Conservation (phyloP, 441 rosid genomes). For the Populus hybrid region DNA sequence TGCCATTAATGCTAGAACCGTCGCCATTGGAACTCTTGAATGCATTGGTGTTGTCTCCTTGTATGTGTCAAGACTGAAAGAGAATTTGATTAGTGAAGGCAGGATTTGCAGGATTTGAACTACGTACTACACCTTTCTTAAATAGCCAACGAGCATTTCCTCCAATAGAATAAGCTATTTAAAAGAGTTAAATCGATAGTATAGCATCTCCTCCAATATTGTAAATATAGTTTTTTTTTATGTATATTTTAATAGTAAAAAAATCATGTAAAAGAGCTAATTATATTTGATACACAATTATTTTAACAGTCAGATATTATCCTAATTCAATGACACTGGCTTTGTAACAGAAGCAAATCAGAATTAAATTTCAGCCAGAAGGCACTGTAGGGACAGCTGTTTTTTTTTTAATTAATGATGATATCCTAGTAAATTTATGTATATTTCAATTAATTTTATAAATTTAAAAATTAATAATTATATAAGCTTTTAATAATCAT, state of each 20-base stretch:
- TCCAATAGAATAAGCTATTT: too few species aligned
- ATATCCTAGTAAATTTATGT: too few species aligned
- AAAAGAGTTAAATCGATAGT: too few species aligned
- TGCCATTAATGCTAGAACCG: constrained; percentile 10
- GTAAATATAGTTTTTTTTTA: too few species aligned
- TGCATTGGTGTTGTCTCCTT: neutral
- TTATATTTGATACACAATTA: neutral
- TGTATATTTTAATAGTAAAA: too few species aligned
- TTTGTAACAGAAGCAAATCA: too few species aligned
- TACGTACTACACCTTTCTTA: neutral
- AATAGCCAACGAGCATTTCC: neutral
- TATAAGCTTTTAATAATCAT: too few species aligned
- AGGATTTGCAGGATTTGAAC: neutral
- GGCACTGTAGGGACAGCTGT: neutral
- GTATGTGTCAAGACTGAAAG: neutral
- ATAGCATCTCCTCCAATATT: too few species aligned
- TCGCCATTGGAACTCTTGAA: neutral
- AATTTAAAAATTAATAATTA: too few species aligned
- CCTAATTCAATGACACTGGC: neutral
- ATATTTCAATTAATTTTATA: too few species aligned
- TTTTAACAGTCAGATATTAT: neutral
- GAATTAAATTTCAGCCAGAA: neutral
- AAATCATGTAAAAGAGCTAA: too few species aligned
- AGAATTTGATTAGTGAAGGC: neutral
- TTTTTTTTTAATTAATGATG: too few species aligned